Evolutionary conservation across 73 alveolate species (phyloP).

Genomic region (Breviolum minutum): DNA sequence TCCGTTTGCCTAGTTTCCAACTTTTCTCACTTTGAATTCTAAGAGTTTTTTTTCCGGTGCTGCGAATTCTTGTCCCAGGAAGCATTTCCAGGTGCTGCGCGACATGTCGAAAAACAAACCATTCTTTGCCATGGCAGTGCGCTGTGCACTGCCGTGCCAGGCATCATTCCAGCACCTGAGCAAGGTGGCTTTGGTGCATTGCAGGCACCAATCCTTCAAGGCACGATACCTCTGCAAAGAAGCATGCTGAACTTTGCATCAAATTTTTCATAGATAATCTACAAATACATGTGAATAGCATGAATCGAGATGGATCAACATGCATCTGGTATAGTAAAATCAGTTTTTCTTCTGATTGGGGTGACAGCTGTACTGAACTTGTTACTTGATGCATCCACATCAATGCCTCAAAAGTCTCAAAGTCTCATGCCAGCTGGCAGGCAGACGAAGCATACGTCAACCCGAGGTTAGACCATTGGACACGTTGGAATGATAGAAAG

Average conservation of each 20-base stretch:
- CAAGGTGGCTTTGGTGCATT: conserved; percentile 28
- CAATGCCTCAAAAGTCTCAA: too few species aligned
- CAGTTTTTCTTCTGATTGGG: too few species aligned
- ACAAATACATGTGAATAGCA: too few species aligned
- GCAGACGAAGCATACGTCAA: conserved; percentile 49
- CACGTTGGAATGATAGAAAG: too few species aligned
- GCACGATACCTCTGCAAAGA: not conserved
- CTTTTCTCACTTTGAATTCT: too few species aligned
- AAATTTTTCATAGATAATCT: not conserved
- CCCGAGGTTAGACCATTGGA: conserved; percentile 1
- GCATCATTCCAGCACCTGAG: conserved; percentile 45
- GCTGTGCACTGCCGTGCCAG: not conserved
- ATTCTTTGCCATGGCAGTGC: too few species aligned
- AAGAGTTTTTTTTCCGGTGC: not conserved
- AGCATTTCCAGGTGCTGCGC: not conserved
- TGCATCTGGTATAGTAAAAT: too few species aligned
- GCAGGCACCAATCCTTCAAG: conserved; percentile 59
- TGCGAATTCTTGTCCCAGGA: not conserved
- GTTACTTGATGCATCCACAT: too few species aligned
- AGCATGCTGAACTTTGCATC: not conserved
- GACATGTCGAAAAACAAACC: not conserved
- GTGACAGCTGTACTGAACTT: too few species aligned
- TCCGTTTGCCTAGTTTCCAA: too few species aligned
- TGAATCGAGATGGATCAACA: too few species aligned
- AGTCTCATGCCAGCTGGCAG: not conserved